Evolutionary conservation across 2,329 filamentous ascomycete species (phyloP), one percentile per base, ranked within the genome.

Genomic region (Diaporthe aspalathi): DNA sequence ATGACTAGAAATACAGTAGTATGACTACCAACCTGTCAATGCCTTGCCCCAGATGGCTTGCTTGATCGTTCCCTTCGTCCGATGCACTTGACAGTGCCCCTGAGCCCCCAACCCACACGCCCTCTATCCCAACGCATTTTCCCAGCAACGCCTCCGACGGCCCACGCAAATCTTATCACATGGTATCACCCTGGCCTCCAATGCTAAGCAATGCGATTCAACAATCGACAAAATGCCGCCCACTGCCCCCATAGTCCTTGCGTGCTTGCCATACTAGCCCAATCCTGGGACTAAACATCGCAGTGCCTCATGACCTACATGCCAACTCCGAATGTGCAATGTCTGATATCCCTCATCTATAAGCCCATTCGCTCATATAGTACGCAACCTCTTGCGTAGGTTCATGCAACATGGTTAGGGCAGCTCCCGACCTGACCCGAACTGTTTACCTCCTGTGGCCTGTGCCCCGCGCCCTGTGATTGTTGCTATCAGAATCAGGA

Each of bases 91-190:
- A 50, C 50, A 24, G 29, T 53, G 47, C 22, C 27, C 49, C 45
- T 56, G 11, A n/a, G 35, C 9, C 43, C 50, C 43, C 27, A 32
- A 35, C 45, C 29, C 24, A n/a, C 68, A 38, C 68, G 53, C 54
- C 60, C 54, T 71, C 27, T 70, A 57, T 49, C 45, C 68, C 68
- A 65, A 45, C 63, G 35, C 17, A 62, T 50, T 67, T 57, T 70
- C 54, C 68, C 49, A 67, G 62, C 68, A 70, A 70, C 68, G 68
- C 68, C 70, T 43, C 45, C 43, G 43, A 50, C 57, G 68, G 63
- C 62, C 54, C 54, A 52, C 45, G 54, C 71, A 63, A 52, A 40
- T 63, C 35, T 53, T 40, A 47, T 12, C 49, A 52, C 71, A 72
- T 53, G 17, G 38, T 53, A 45, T 45, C 38, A 50, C 32, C 53